Evolutionary conservation across 345 rosid species (phyloP), one percentile per base, ranked within the genome.

Genomic region (Cardamine chenopodiifolia): DNA sequence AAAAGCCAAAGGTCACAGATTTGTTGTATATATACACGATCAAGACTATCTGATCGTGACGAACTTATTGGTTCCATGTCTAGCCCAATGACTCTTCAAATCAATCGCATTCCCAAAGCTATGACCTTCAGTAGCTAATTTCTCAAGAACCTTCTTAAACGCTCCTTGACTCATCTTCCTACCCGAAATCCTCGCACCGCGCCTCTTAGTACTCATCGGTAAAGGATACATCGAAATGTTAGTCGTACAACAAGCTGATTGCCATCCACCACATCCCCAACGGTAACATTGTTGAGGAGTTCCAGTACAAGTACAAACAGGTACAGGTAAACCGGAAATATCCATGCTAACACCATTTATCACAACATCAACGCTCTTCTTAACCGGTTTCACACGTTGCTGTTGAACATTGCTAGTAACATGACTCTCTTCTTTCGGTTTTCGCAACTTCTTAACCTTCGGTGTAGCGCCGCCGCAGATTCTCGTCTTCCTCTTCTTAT

Each of bases 261-360:
- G 98, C 98, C 97, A 93, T 45, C 98, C 98, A 3, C 98, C 98
- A 35, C 96, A 88, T 7, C 97, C 98, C 98, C 98, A 93, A 23
- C 96, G 86, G 64, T 93, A 93, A 66, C 98, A 93, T 60, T 91
- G 98, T 74, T 88, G 97, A 8, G 97, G 86, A 56, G 77, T 34
- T 76, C 96, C 97, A 1, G 98, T 93, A 70, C 98, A 93, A 0
- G 98, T 84, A 80, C 98, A 93, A 44, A 91, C 90, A 12, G 98
- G 98, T 49, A 88, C 90, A 1, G 97, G 94, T 70, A 93, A 82
- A 66, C 86, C 87, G 0, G 96, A 87, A 52, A 91, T 89, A 73
- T 93, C 98, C 92, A 91, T 87, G 57, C 77, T 89, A 57, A 87
- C 84, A 28, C 97, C 97, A 59, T 93, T 91, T 4, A 93, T 89